Conservation (phyloP, 257 asterid genomes). For the Penstemon eatonii region DNA sequence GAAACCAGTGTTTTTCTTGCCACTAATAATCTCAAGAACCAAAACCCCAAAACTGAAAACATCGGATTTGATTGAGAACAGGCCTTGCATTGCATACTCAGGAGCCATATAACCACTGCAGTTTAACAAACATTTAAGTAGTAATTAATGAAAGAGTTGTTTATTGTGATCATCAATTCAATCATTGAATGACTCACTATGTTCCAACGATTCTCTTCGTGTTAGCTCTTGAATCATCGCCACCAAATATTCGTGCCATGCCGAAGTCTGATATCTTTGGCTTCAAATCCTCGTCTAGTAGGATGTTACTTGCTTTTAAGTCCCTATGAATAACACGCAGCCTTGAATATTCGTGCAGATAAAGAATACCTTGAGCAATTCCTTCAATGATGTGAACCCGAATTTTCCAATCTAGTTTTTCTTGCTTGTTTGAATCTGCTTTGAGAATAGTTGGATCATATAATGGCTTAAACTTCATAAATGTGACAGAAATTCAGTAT, state of each 20-base stretch:
- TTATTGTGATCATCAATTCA: neutral
- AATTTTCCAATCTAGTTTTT: conserved; percentile 35
- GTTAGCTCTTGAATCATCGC: conserved; percentile 29
- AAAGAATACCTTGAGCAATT: conserved; percentile 51
- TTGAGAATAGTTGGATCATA: neutral
- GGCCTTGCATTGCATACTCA: conserved; percentile 48
- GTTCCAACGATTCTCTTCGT: conserved; percentile 49
- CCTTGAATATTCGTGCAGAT: conserved; percentile 49
- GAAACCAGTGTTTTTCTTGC: conserved; percentile 52
- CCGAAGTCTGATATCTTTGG: conserved; percentile 59
- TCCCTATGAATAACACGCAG: conserved; percentile 42
- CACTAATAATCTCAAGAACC: conserved; percentile 52
- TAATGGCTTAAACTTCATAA: neutral
- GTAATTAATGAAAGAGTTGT: neutral
- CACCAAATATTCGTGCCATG: conserved; percentile 45
- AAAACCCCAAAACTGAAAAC: conserved; percentile 50
- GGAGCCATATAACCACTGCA: conserved; percentile 54
- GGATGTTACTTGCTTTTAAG: conserved; percentile 44
- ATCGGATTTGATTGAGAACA: conserved; percentile 45
- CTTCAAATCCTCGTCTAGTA: conserved; percentile 40
- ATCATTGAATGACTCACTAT: conserved; percentile 32
- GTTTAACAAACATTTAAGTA: neutral
- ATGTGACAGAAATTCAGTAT: neutral
- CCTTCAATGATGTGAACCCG: conserved; percentile 45
- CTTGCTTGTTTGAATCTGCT: conserved; percentile 32